Base-by-base conservation (phyloP, 1,139 yeast species). In the Torulaspora pretoriensis region DNA sequence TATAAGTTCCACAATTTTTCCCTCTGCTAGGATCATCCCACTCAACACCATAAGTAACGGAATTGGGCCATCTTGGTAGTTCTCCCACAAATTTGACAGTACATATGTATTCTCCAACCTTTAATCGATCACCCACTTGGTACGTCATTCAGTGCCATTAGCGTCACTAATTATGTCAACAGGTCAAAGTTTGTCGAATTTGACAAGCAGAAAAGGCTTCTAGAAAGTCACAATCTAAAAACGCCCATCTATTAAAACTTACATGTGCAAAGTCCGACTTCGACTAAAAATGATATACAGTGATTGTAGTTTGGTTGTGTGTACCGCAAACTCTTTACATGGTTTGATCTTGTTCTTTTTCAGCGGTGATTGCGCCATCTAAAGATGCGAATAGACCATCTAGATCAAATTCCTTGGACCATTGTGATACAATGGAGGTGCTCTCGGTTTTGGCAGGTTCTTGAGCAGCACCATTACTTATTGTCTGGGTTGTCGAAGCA, bases 361-460 rank as follows among this genome's bases (percentile, higher is more conserved):
- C 49, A 13, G 47, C 47, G 23, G 27, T 40, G 19, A 62, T 56
- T 14, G 61, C 63, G 31, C 56, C 57, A 40, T 68, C 70, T 41
- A 68, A 46, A 29, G 68, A 52, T 12, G 70, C 65, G 47, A 86
- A 80, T 54, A 90, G 73, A 6, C 88, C 89, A 62, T 87, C 97
- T 57, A 92, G 74, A 65, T 89, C 96, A 63, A 92, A 90, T 68
- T 90, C 98, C 64, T 86, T 77, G 13, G 97, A 84, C 97, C 98
- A 92, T 56, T 80, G 76, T n/a, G 76, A 70, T 17, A 94, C 98
- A 58, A 92, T 78, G 12, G 86, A 80, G 39, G 94, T 85, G 61
- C 84, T 85, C 57, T 84, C 94, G 35, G 75, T 77, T 63, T 73
- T 77, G 17, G 53, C 60, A 14, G 68, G 64, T n/a, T 63, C 66